Evolutionary conservation across 345 rosid genomes (phyloP).

Genomic region (Citrus maxima): DNA sequence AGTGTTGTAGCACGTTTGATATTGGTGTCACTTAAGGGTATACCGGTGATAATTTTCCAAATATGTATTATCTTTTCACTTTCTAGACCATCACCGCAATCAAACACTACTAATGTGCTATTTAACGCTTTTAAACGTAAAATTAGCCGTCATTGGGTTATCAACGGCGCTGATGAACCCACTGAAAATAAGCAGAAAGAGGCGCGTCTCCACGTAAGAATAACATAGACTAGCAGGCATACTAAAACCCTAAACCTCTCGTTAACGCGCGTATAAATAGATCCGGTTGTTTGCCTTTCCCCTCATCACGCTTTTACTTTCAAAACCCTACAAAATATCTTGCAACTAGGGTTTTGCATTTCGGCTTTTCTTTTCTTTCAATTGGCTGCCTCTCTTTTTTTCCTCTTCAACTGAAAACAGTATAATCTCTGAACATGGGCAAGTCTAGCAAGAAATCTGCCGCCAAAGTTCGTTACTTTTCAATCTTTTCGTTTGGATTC

Average conservation of each 20-base stretch:
- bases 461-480: slow-evolving; percentile 25
- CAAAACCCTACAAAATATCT: slow-evolving; percentile 13
- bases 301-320: neutral
- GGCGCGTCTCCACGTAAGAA: neutral
- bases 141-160: neutral
- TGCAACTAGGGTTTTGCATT: slow-evolving; percentile 1
- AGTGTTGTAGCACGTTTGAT: no score
- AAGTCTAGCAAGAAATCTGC: slow-evolving; percentile 56
- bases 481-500: neutral
- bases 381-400: no score
- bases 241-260: slow-evolving; percentile 15
- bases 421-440: slow-evolving; percentile 32
- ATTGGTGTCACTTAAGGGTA: no score
- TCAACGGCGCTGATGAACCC: slow-evolving; percentile 9
- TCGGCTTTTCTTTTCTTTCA: neutral
- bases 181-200: neutral
- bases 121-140: neutral
- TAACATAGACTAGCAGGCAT: neutral
- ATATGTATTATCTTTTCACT: no score
- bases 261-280: neutral
- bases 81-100: no score
- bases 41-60: no score
- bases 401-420: neutral
- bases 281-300: neutral
- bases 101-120: no score